Evolutionary conservation across 2,329 filamentous ascomycete species (phyloP), one percentile per base, ranked within the genome.

Genomic region (Colletotrichum sublineola): DNA sequence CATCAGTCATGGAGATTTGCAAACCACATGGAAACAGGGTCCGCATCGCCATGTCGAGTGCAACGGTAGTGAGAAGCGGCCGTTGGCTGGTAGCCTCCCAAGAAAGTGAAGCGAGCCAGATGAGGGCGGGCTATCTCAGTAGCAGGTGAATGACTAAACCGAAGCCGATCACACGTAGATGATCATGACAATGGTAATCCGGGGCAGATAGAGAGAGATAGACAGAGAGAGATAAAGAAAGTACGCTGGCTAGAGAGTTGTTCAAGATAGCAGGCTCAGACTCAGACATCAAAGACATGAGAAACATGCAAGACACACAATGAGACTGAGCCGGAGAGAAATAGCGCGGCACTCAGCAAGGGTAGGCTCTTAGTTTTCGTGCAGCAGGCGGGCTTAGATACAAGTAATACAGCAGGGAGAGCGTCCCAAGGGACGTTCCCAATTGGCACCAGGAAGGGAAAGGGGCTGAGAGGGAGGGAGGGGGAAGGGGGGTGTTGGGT

Each of bases 321-420:
- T 15, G 42, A 68, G 56, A 67, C 66, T 44, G 31, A 20, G 53
- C 29, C 20, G 33, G 36, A 56, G 52, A 62, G 53, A 55, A 56
- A 61, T 55, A 36, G 53, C 46, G 57, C 64, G 68, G 57, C 20
- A 31, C 24, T 40, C 48, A 46, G 46, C 71, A 64, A 52, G 71
- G 67, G 40, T 57, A 56, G 67, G 61, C 44, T 72, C 58, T 61
- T 42, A 58, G 68, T 61, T 69, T 68, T 72, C 48, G 58, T 63
- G 58, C 58, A 63, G 58, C 58, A 53, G 52, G 69, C 65, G 65
- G 58, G 68, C 65, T 63, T 46, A 8, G 44, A 46, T n/a, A 12
- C n/a, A 24, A 24, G 44, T 18, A 18, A 15, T 12, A 68, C 65
- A 60, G 44, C 65, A 72, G 69, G 69, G 66, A 72, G 69, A 40